Conservation (phyloP, 371 early-diverging fungal species). For the Circinella minor region DNA sequence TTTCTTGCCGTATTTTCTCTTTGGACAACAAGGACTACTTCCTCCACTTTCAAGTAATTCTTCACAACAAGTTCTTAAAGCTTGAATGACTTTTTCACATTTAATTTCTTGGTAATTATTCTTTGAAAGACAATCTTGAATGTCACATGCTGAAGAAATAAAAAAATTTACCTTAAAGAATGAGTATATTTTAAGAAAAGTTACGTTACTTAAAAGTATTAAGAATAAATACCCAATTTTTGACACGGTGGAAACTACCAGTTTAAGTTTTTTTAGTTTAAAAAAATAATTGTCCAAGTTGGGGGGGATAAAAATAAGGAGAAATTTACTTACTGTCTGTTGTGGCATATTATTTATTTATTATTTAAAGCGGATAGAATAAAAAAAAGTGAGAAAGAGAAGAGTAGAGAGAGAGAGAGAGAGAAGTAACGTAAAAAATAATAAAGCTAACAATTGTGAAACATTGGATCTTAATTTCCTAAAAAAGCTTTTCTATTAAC, state of each 20-base stretch:
- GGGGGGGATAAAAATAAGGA: neutral
- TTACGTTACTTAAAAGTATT: too few relatives aligned
- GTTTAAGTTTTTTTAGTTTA: neutral
- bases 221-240: conserved; percentile 33
- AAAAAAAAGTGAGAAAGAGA: neutral
- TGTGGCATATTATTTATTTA: neutral
- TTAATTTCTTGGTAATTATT: conserved; percentile 72
- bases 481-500: too few relatives aligned
- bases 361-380: neutral
- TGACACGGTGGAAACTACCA: conserved; percentile 31
- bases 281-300: neutral
- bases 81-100: conserved; percentile 59
- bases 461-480: too few relatives aligned
- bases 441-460: too few relatives aligned
- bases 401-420: too few relatives aligned
- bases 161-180: neutral
- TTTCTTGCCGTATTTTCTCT: conserved; percentile 48
- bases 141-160: conserved; percentile 59
- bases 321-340: neutral
- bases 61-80: conserved; percentile 66
- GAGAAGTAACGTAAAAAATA: too few relatives aligned
- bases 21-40: conserved; percentile 68
- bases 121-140: conserved; percentile 70
- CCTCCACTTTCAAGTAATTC: conserved; percentile 58
- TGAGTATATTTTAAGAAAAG: too few relatives aligned